Evolutionary conservation across 306 rosid species (phyloP), one percentile per base, ranked within the genome.

Genomic region (Rosa multiflora): DNA sequence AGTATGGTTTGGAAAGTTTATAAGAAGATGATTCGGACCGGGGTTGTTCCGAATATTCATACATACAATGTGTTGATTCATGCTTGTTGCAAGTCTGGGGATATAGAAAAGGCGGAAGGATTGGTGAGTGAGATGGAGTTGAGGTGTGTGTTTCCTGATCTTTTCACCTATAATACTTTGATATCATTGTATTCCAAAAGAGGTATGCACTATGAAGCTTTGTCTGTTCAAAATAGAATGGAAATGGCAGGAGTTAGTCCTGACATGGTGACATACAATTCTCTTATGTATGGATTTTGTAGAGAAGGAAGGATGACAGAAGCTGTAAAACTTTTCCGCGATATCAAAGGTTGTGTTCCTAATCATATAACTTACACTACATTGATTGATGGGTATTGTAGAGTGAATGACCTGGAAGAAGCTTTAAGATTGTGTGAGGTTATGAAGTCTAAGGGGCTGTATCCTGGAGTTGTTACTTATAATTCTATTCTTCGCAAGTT

Each of bases 241-340:
- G 93, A 86, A 83, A 88, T 90, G 70, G 87, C 86, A 77, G 97
- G 97, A 61, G 88, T 91, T 55, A 53, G 77, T 76, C 94, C 92
- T 78, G 95, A 92, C 76, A 87, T 92, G 77, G 87, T 94, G 59
- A 89, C 92, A 64, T 89, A 87, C 70, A 94, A 92, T 84, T 90
- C 97, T 78, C 93, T 94, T 74, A 87, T 92, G 72, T 85, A 89
- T 88, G 96, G 91, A 20, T 91, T 86, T 80, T 88, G 95, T 82
- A 87, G 82, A 83, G 98, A 94, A 73, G 93, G 98, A 52, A 88
- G 89, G 86, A 91, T 92, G 97, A 86, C 91, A 72, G 97, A 92
- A 81, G 98, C 97, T 78, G 84, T 85, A 53, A 88, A 85, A 78
- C 91, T 94, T 84, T 89, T 92, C 55, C 85, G 88, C 0, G 97